phyloP scores from a whole-genome alignment of 2,329 filamentous ascomycete species.

The Aspergillus aculeatus region DNA sequence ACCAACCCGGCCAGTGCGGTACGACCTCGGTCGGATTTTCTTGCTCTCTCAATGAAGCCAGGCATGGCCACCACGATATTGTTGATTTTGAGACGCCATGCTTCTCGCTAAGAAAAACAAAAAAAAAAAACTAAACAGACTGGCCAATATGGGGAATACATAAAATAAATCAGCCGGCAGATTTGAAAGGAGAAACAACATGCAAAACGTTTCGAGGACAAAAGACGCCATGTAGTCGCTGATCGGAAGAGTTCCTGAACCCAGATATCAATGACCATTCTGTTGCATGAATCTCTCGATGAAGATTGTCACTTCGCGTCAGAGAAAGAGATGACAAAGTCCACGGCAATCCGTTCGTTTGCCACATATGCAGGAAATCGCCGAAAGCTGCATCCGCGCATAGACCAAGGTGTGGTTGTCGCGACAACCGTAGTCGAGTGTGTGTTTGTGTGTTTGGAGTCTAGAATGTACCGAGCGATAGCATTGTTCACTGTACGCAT shows the following conservation, averaged over 20 bases:
- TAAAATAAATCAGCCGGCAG: background rate
- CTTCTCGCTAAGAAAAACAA: slow-evolving; percentile 24
- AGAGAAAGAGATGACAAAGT: background rate
- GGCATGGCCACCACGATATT: slow-evolving; percentile 7
- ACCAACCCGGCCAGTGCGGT: background rate
- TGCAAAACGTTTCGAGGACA: background rate
- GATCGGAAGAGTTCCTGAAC: background rate
- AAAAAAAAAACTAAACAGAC: background rate
- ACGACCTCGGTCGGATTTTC: background rate
- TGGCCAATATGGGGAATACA: background rate
- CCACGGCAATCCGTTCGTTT: background rate
- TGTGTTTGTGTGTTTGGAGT: background rate
- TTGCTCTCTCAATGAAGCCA: slow-evolving; percentile 7
- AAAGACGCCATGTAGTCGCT: background rate
- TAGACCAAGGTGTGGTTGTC: background rate
- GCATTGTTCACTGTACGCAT: background rate
- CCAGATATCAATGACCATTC: background rate
- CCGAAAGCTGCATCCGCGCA: background rate
- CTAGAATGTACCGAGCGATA: background rate
- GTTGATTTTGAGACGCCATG: slow-evolving; percentile 26
- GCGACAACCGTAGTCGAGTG: background rate
- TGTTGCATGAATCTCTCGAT: background rate
- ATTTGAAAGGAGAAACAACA: background rate
- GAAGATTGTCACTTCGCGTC: background rate
- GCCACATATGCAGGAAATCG: background rate